Conservation (phyloP, 1,139 yeast species). For the Saccharomycopsis phalli region DNA sequence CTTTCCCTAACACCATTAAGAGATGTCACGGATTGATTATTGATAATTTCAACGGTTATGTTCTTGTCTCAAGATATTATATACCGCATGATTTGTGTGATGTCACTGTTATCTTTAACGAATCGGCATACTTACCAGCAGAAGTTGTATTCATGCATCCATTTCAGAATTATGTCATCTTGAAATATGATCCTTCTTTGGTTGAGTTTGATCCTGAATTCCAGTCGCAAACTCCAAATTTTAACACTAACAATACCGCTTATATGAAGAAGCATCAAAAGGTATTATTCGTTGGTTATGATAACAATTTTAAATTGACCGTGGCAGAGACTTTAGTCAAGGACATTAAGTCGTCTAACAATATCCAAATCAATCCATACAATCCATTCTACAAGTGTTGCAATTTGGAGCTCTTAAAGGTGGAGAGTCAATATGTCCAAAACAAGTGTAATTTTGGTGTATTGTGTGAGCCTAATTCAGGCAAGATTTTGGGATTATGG, state of each 20-base stretch:
- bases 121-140: slow-evolving; percentile 74
- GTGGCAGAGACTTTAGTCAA: slow-evolving; percentile 72
- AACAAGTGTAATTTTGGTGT: slow-evolving; percentile 77
- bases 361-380: slow-evolving; percentile 58
- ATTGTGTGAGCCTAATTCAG: slow-evolving; percentile 59
- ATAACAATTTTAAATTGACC: slow-evolving; percentile 58
- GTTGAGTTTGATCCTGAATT: slow-evolving; percentile 48
- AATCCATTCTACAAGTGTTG: slow-evolving; percentile 83
- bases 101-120: slow-evolving; percentile 72
- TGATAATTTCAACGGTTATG: slow-evolving; percentile 73
- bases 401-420: slow-evolving; percentile 66
- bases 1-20: slow-evolving; percentile 29
- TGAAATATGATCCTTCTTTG: slow-evolving; percentile 71
- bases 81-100: slow-evolving; percentile 86
- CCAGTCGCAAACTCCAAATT: slow-evolving; percentile 46
- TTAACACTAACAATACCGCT: slow-evolving; percentile 44
- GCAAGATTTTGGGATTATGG: slow-evolving; percentile 80
- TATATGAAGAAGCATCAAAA: slow-evolving; percentile 56
- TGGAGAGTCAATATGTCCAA: slow-evolving; percentile 58
- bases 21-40: slow-evolving; percentile 54
- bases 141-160: slow-evolving; percentile 82
- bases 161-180: slow-evolving; percentile 74
- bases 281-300: slow-evolving; percentile 71
- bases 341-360: slow-evolving; percentile 57
- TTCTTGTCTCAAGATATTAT: slow-evolving; percentile 65